Base-by-base conservation (phyloP, 306 rosid species). In the Gleditsia sinensis region DNA sequence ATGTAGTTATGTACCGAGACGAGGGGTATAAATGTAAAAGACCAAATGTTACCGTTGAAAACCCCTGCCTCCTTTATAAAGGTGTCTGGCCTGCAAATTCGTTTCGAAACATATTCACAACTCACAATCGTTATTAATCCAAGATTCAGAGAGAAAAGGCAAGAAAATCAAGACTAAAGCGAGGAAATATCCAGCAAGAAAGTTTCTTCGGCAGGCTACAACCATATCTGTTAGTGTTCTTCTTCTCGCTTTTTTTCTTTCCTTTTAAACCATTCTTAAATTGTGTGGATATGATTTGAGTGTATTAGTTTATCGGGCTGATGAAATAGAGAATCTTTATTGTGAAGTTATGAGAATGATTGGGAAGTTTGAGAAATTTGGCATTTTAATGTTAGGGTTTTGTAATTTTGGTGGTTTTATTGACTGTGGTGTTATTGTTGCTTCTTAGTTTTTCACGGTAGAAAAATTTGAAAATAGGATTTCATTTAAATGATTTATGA, bases 11-110 rank as follows among this genome's bases (percentile, higher is more conserved):
- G 32, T 4, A 28, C 4, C 32, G 2, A 4, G 2, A 28, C 32
- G 32, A 14, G 6, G 14, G 13, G 16, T 13, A 32, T 59, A 28
- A 28, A 4, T 28, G 32, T 28, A 3, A 32, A n/a, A 33, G 34
- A 36, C 16, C 10, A 27, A n/a, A 57, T 9, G 67, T 61, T 34
- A 36, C 67, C 67, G 67, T 61, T 61, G 67, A 20, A 61, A 28
- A 34, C 45, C 37, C 9, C 67, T 2, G 24, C 14, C 67, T 33
- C 9, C 6, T 16, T 5, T 9, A 33, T 33, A 10, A 16, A 58
- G 37, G 42, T 42, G 65, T 42, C 14, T 34, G 25, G 16, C 45
- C 48, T 5, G 10, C 24, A 3, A 9, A 23, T 7, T 61, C 1
- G 0, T 3, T 5, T 34, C 9, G 4, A 61, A 34, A 36, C 45